Evolutionary conservation across 352 stramenopile genomes (phyloP).

Genomic region (Phytophthora constricta): DNA sequence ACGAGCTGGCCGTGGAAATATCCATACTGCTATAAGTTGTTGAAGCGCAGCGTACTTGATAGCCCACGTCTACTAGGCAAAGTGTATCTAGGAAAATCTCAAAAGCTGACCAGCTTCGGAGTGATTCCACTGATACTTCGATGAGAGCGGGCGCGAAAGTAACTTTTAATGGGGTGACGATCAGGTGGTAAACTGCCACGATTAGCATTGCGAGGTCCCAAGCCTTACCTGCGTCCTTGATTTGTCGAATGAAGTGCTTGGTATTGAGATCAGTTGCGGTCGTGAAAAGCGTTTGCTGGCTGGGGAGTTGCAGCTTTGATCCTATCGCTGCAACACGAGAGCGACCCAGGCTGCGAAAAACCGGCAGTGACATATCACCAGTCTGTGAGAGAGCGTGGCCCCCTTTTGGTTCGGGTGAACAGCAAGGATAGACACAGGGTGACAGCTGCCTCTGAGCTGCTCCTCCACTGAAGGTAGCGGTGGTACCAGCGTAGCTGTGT

Average conservation of each 20-base stretch:
- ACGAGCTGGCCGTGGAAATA: neutral
- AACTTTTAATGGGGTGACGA: conserved; percentile 59
- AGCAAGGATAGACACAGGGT: neutral
- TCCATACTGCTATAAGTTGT: conserved; percentile 18
- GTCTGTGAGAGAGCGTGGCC: neutral
- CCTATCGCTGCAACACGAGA: conserved; percentile 25
- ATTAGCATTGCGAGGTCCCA: conserved; percentile 63
- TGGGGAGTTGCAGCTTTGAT: conserved; percentile 22
- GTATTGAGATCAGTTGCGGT: conserved; percentile 29
- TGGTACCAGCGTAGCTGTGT: conserved; percentile 54
- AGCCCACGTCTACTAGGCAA: conserved; percentile 47
- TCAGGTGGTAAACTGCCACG: conserved; percentile 49
- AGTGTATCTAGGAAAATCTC: conserved; percentile 62
- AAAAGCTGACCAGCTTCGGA: conserved; percentile 45
- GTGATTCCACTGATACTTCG: conserved; percentile 9
- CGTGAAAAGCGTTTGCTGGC: conserved; percentile 17
- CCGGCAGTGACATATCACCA: conserved; percentile 1
- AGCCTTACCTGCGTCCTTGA: conserved; percentile 43
- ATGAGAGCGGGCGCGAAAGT: conserved; percentile 57
- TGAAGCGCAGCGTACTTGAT: conserved; percentile 38
- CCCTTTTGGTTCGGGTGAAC: neutral
- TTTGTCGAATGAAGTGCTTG: conserved; percentile 40
- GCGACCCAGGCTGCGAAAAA: neutral
- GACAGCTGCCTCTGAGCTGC: too few relatives aligned
- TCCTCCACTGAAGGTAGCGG: conserved; percentile 43